Conservation (phyloP, 495 filamentous ascomycete species). For the Penicillium pancosmium region DNA sequence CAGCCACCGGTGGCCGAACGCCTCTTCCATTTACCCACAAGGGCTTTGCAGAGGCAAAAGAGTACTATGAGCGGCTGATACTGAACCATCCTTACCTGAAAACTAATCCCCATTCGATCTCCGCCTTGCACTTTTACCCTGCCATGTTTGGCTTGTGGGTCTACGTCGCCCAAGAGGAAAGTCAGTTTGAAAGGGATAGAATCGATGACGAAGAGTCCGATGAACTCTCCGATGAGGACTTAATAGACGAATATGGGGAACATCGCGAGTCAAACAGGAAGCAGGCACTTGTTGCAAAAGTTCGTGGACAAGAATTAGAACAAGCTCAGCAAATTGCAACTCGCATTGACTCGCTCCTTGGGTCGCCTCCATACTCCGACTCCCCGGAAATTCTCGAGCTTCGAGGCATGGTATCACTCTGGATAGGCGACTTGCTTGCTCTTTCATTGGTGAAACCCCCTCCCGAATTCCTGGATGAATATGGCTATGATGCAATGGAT, state of each 20-base stretch:
- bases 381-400: constrained; percentile 60
- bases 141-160: constrained; percentile 72
- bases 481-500: constrained; percentile 25
- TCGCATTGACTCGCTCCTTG: constrained; percentile 65
- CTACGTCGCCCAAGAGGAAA: constrained; percentile 57
- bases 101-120: constrained; percentile 42
- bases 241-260: constrained; percentile 8
- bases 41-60: constrained; percentile 58
- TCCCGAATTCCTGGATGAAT: constrained; percentile 12
- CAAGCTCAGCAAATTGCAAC: constrained; percentile 58
- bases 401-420: constrained; percentile 67
- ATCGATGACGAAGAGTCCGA: constrained; percentile 25
- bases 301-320: constrained; percentile 39
- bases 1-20: background rate
- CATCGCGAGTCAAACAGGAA: constrained; percentile 18
- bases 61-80: constrained; percentile 69
- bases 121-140: constrained; percentile 62
- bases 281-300: constrained; percentile 25
- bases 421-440: constrained; percentile 63
- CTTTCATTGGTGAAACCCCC: constrained; percentile 29
- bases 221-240: constrained; percentile 34
- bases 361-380: constrained; percentile 64
- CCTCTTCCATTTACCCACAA: constrained; percentile 44
- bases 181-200: constrained; percentile 35
- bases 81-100: constrained; percentile 64